Evolutionary conservation across 1,284 basidiomycete species (phyloP).

Genomic region (Trichosporon sp.): DNA sequence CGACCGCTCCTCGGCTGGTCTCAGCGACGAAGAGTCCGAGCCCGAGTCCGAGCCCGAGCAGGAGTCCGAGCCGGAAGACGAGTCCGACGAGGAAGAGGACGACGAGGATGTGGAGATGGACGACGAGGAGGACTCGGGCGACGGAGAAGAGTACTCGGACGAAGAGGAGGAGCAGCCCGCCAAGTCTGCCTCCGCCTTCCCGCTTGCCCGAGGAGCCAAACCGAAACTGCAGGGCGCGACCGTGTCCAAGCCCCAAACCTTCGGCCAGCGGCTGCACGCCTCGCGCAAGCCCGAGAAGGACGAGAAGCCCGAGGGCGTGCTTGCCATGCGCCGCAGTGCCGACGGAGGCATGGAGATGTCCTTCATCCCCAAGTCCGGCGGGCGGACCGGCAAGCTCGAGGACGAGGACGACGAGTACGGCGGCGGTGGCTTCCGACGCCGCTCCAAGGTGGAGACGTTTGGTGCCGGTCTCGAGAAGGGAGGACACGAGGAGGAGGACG

Average conservation of each 20-base stretch:
- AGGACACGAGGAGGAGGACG: conserved; percentile 60
- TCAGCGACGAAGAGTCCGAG: conserved; percentile 65
- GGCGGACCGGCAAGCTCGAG: conserved; percentile 21
- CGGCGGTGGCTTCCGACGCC: conserved; percentile 55
- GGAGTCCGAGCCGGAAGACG: conserved; percentile 34
- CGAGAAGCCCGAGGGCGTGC: conserved; percentile 40
- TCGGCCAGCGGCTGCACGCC: conserved; percentile 54
- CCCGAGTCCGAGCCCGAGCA: conserved; percentile 49
- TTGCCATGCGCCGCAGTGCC: conserved; percentile 49
- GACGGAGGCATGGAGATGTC: conserved; percentile 62
- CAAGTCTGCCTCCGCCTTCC: conserved; percentile 34
- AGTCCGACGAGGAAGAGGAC: conserved; percentile 46
- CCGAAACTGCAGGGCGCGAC: conserved; percentile 46
- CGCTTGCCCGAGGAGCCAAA: conserved; percentile 31
- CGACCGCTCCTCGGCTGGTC: conserved; percentile 64
- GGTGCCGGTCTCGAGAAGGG: conserved; percentile 84
- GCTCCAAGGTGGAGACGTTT: conserved; percentile 69
- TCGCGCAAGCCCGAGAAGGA: conserved; percentile 31
- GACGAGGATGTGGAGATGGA: conserved; percentile 51
- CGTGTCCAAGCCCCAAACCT: conserved; percentile 42
- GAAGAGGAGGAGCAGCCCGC: conserved; percentile 45
- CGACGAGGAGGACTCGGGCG: conserved; percentile 60
- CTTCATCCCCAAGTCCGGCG: conserved; percentile 54
- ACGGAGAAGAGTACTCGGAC: conserved; percentile 58
- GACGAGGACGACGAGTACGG: conserved; percentile 49